Conservation (phyloP, 192 early-diverging fungal species). For the Lobosporangium transversale region DNA sequence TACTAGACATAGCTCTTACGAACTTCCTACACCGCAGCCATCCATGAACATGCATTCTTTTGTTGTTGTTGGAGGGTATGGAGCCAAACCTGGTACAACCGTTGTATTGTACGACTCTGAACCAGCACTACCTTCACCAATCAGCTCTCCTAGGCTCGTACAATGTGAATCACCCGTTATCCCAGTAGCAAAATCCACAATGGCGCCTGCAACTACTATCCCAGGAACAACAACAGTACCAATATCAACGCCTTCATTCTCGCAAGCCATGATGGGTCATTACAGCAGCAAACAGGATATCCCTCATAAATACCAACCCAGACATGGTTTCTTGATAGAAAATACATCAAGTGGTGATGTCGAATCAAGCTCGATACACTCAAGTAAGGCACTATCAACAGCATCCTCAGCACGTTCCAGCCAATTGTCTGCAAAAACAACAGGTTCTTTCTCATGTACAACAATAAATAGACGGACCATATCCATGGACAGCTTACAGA, state of each 20-base stretch:
- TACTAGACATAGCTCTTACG: neutral
- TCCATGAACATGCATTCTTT: conserved; percentile 8
- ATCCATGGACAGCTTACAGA: too few relatives aligned
- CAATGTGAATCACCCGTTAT: neutral
- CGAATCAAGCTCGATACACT: too few relatives aligned
- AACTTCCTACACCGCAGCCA: neutral
- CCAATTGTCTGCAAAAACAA: too few relatives aligned
- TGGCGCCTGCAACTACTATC: neutral
- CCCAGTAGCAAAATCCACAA: neutral
- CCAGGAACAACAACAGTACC: neutral
- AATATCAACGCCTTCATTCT: neutral
- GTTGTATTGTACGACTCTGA: conserved; percentile 13
- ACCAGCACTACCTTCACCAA: neutral
- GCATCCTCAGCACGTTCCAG: too few relatives aligned
- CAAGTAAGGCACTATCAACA: too few relatives aligned
- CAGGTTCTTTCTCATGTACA: too few relatives aligned
- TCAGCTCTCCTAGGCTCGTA: neutral
- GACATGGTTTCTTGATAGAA: too few relatives aligned
- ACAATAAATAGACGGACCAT: too few relatives aligned
- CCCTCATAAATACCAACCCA: neutral
- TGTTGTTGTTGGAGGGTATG: conserved; percentile 18
- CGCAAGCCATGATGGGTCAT: neutral
- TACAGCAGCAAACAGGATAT: neutral
- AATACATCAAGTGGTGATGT: too few relatives aligned
- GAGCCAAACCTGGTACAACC: conserved; percentile 1